phyloP scores from a whole-genome alignment of 179 eudicot genomes.

The Beta lomatogona region DNA sequence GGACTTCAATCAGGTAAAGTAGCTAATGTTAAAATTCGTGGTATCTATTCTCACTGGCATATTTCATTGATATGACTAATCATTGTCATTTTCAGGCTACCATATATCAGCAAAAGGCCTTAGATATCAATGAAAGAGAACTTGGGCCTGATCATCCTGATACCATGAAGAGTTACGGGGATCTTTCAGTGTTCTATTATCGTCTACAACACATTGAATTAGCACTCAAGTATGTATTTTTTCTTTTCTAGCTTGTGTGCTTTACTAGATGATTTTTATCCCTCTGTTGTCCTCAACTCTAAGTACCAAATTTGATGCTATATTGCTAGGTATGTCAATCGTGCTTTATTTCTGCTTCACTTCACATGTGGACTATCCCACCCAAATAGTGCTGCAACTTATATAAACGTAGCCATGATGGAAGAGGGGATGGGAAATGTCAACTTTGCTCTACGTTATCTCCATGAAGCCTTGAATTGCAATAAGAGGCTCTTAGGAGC shows the following conservation, averaged over 20 bases:
- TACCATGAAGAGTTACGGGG: conserved; percentile 97
- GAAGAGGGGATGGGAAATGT: conserved; percentile 99
- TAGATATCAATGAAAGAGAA: conserved; percentile 97
- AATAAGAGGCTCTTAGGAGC: conserved; percentile 86
- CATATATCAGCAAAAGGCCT: conserved; percentile 91
- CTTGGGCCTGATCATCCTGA: conserved; percentile 99
- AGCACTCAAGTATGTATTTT: conserved; percentile 74
- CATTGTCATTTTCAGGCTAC: conserved; percentile 64
- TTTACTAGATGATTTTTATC: background rate
- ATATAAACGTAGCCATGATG: conserved; percentile 99
- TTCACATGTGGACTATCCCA: conserved; percentile 97
- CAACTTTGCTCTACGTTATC: conserved; percentile 93
- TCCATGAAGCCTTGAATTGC: conserved; percentile 98
- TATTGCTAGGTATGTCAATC: conserved; percentile 85
- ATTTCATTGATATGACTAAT: background rate
- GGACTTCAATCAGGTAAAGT: conserved; percentile 88
- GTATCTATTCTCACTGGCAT: background rate
- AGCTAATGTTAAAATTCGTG: background rate
- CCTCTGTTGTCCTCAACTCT: background rate
- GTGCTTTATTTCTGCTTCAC: conserved; percentile 86
- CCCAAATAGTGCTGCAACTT: conserved; percentile 98
- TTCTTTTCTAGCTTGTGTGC: background rate
- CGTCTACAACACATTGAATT: conserved; percentile 96
- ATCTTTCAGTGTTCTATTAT: conserved; percentile 96
- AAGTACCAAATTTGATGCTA: conserved; percentile 1